Evolutionary conservation across 177 flowering plant species (phyloP).

Genomic region (Vitis hybrid): DNA sequence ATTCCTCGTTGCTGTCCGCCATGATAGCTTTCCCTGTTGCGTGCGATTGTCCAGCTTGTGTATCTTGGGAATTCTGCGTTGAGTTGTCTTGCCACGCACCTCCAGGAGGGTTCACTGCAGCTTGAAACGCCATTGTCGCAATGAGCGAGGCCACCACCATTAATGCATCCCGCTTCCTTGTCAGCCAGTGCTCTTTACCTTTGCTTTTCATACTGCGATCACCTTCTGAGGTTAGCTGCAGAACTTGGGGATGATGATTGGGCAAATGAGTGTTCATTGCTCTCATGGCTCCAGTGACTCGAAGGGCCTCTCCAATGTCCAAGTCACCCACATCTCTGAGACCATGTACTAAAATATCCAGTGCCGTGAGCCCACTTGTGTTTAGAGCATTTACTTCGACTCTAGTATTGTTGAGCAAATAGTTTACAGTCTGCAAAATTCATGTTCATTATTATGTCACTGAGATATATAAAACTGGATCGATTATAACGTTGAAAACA

Average conservation of each 20-base stretch:
- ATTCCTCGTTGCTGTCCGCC: too few species aligned
- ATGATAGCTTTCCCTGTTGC: too few species aligned
- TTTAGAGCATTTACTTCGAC: neutral
- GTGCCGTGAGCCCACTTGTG: constrained; percentile 9
- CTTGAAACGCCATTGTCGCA: constrained; percentile 33
- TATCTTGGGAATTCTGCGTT: neutral
- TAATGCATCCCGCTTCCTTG: constrained; percentile 6
- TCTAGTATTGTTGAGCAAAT: neutral
- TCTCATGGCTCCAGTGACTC: neutral
- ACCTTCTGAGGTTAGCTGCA: neutral
- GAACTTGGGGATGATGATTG: neutral
- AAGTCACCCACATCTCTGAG: constrained; percentile 8
- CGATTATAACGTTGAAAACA: too few species aligned
- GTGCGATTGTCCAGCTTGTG: too few species aligned
- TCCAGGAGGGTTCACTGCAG: constrained; percentile 18
- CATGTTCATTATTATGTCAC: too few species aligned
- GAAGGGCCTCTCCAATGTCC: constrained; percentile 10
- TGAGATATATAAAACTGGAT: too few species aligned
- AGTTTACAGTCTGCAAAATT: constrained; percentile 8
- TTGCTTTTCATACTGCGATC: neutral
- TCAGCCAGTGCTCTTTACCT: constrained; percentile 11
- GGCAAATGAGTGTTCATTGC: neutral
- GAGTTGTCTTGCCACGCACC: constrained; percentile 21
- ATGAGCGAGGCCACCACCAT: constrained; percentile 34
- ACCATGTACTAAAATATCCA: constrained; percentile 17